Conservation (phyloP, 1,139 yeast genomes). For the Eremothecium coryli region DNA sequence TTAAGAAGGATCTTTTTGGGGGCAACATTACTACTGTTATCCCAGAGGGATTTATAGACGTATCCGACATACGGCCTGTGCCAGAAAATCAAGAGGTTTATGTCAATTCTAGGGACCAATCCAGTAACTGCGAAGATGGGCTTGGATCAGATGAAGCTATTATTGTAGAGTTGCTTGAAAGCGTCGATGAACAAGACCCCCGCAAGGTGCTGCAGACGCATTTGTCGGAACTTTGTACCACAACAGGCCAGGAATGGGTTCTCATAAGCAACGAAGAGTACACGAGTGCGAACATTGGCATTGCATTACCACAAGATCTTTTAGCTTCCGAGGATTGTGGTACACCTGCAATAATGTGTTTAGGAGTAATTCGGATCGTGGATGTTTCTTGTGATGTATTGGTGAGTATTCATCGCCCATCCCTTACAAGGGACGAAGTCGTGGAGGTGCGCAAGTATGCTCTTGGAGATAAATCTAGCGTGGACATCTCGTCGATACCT, state of each 20-base stretch:
- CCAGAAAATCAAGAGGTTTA: slow-evolving; percentile 90
- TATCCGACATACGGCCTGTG: slow-evolving; percentile 61
- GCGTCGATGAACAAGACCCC: slow-evolving; percentile 36
- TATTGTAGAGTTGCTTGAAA: slow-evolving; percentile 64
- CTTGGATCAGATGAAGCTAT: slow-evolving; percentile 47
- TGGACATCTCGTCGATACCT: slow-evolving; percentile 29
- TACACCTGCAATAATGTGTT: too few relatives aligned
- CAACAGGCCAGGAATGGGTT: not conserved
- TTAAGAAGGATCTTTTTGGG: slow-evolving; percentile 44
- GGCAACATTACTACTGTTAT: slow-evolving; percentile 59
- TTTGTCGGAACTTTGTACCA: slow-evolving; percentile 29
- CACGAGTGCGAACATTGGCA: too few relatives aligned
- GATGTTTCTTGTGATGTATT: too few relatives aligned
- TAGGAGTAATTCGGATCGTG: too few relatives aligned
- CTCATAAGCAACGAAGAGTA: too few relatives aligned
- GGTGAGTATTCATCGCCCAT: too few relatives aligned
- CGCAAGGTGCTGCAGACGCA: slow-evolving; percentile 35
- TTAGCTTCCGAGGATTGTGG: too few relatives aligned
- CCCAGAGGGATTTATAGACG: slow-evolving; percentile 57
- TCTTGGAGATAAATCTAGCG: too few relatives aligned
- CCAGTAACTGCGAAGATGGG: slow-evolving; percentile 31
- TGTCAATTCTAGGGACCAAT: slow-evolving; percentile 33
- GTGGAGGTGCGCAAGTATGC: too few relatives aligned
- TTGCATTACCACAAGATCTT: too few relatives aligned
- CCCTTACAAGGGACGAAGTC: too few relatives aligned